Percentiles rank a stretch among this genome's conserved stretches.
Evolutionary conservation across 176 grass and related monocot genomes (phyloP).

Genomic region (Cenchrus americanus): DNA sequence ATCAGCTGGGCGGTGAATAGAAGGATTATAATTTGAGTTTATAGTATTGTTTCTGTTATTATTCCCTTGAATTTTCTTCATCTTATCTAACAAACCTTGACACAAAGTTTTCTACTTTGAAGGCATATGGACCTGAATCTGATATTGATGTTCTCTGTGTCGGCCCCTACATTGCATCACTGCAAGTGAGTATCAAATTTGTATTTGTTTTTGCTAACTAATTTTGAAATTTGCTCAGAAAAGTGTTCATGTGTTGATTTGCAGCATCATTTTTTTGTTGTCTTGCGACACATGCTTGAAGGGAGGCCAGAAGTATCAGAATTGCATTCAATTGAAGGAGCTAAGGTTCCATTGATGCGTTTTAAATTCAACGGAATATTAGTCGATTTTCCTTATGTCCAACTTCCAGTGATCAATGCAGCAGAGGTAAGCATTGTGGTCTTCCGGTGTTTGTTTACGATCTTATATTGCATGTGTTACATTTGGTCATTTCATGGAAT

Average conservation of each 20-base stretch:
- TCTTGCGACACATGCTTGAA: constrained; percentile 64
- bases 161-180: constrained; percentile 60
- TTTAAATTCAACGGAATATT: constrained; percentile 78
- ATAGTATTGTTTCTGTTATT: constrained; percentile 1
- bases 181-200: constrained; percentile 59
- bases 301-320: constrained; percentile 62
- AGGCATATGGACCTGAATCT: constrained; percentile 78
- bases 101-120: constrained; percentile 9
- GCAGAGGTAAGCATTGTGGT: constrained; percentile 48
- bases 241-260: constrained; percentile 37
- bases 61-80: neutral
- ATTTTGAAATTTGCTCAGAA: constrained; percentile 32
- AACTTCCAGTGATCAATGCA: constrained; percentile 63
- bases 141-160: constrained; percentile 75
- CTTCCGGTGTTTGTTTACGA: constrained; percentile 20
- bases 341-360: constrained; percentile 84
- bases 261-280: constrained; percentile 69
- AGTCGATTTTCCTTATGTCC: constrained; percentile 71
- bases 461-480: constrained; percentile 22
- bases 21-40: constrained; percentile 34
- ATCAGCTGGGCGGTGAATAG: constrained; percentile 14
- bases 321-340: constrained; percentile 62
- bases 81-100: constrained; percentile 15
- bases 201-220: neutral
- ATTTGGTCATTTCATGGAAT: constrained; percentile 2